Conservation (phyloP, 306 rosid species). For the Vigna hirtella region DNA sequence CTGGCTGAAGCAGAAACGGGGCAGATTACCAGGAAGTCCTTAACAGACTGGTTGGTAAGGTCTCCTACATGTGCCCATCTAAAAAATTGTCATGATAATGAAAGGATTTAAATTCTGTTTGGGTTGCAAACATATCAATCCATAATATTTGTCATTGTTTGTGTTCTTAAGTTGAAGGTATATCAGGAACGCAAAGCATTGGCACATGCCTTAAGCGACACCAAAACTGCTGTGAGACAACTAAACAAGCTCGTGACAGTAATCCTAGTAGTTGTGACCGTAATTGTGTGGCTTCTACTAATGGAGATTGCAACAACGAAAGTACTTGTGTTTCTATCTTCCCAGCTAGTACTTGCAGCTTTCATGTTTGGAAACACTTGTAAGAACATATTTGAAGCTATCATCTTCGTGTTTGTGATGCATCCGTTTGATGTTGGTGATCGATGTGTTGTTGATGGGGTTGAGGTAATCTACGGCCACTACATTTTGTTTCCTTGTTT, state of each 20-base stretch:
- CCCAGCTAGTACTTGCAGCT: conserved; percentile 76
- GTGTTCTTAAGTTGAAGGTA: conserved; percentile 73
- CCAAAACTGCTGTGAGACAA: conserved; percentile 92
- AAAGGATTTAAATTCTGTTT: conserved; percentile 24
- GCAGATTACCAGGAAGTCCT: conserved; percentile 65
- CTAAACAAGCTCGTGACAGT: conserved; percentile 73
- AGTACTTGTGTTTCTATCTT: conserved; percentile 77
- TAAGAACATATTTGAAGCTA: conserved; percentile 86
- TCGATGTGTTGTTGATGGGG: conserved; percentile 83
- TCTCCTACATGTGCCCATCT: conserved; percentile 19
- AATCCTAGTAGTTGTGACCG: conserved; percentile 56
- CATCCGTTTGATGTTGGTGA: conserved; percentile 98
- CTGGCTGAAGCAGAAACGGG: conserved; percentile 62
- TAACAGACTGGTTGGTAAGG: conserved; percentile 88
- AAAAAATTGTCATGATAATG: neutral
- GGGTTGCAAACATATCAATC: conserved; percentile 2
- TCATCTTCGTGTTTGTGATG: conserved; percentile 91
- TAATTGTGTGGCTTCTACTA: conserved; percentile 81
- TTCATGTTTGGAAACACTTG: conserved; percentile 96
- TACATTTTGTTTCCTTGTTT: conserved; percentile 7
- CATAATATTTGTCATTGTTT: conserved; percentile 27
- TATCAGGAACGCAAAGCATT: conserved; percentile 83
- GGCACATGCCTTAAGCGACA: conserved; percentile 84
- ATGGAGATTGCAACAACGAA: conserved; percentile 90
- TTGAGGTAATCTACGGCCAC: conserved; percentile 61